phyloP scores from a whole-genome alignment of 805 yeast genomes.

The Debaryomyces tyrocola region DNA sequence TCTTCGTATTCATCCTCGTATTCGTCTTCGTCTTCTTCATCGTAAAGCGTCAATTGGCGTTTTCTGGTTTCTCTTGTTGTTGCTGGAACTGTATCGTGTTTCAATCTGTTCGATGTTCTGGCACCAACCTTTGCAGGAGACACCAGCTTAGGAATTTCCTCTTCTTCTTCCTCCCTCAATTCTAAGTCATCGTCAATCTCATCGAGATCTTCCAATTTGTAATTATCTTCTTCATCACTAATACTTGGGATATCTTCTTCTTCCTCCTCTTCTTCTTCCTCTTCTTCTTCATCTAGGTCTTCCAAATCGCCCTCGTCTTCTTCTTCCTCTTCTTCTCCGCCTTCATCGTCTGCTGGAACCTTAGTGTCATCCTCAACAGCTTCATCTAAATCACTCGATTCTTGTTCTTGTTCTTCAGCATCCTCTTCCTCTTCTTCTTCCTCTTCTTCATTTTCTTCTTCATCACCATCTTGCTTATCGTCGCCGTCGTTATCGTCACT shows the following conservation, averaged over 20 bases:
- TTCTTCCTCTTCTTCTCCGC: constrained; percentile 13
- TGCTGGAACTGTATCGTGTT: not conserved
- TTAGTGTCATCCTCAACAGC: constrained; percentile 6
- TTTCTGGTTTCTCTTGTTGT: constrained; percentile 29
- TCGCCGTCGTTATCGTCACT: constrained; percentile 9
- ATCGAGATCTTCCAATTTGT: constrained; percentile 34
- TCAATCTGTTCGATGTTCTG: constrained; percentile 2
- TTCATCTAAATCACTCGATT: constrained; percentile 6
- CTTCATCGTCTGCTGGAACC: constrained; percentile 4
- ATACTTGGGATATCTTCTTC: constrained; percentile 22
- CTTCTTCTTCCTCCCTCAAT: constrained; percentile 26
- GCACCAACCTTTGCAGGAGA: constrained; percentile 1
- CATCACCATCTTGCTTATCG: constrained; percentile 6
- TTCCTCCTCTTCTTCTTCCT: constrained; percentile 23
- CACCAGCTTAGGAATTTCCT: constrained; percentile 6
- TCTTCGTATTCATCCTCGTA: constrained; percentile 24
- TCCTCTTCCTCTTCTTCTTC: constrained; percentile 9
- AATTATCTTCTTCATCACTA: constrained; percentile 31
- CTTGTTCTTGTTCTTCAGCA: constrained; percentile 5
- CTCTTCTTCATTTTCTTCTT: constrained; percentile 8
- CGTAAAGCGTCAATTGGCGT: constrained; percentile 38
- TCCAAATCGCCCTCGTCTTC: constrained; percentile 19
- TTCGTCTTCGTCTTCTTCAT: constrained; percentile 33
- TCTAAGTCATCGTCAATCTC: constrained; percentile 39
- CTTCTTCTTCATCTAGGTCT: constrained; percentile 15